Base-by-base conservation (phyloP, 495 filamentous ascomycete genomes). In the Hyaloscypha finlandica region DNA sequence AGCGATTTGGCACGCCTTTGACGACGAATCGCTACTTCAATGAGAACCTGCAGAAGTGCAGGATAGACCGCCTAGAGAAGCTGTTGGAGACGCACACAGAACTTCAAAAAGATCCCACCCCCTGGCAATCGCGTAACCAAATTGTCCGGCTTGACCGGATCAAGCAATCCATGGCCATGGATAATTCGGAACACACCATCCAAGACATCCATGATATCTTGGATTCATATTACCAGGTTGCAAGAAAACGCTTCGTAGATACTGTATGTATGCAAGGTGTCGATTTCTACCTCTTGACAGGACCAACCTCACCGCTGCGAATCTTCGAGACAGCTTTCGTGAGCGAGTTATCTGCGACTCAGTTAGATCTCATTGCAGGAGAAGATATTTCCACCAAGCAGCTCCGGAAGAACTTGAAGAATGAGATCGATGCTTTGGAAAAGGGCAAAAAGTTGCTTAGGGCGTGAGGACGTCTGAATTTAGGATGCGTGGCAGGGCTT, bases 361-460 rank as follows among this genome's bases (percentile, higher is more conserved):
- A 85, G 53, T 62, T 86, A 35, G 76, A 78, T 35, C 71, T 70
- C 0, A 80, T 86, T 64, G 84, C 80, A 0, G 81, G 83, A 0
- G 84, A 86, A 62, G 78, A 82, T 16, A 35, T 73, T 8, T 39
- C 59, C 0, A 64, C 68, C 4, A 71, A 72, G n/a, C 66, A 75
- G 16, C 76, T 73, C 48, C 77, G 84, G 6, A 65, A 31, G 4
- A 70, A 71, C 8, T 37, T 85, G 65, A 71, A 58, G 6, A 77
- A 77, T 48, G 74, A 82, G 65, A 77, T 85, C 19, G 59, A 65
- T 25, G 79, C 79, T 55, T 71, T 85, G 20, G 72, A 79, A 58
- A 67, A 5, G 72, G 35, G 35, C 1, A 37, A 69, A 59, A 76
- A 73, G 42, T 61, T 61, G 35, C 35, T 61, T 61, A 19, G 59